Evolutionary conservation across 345 rosid genomes (phyloP).

Genomic region (Excoecaria cochinchinensis): DNA sequence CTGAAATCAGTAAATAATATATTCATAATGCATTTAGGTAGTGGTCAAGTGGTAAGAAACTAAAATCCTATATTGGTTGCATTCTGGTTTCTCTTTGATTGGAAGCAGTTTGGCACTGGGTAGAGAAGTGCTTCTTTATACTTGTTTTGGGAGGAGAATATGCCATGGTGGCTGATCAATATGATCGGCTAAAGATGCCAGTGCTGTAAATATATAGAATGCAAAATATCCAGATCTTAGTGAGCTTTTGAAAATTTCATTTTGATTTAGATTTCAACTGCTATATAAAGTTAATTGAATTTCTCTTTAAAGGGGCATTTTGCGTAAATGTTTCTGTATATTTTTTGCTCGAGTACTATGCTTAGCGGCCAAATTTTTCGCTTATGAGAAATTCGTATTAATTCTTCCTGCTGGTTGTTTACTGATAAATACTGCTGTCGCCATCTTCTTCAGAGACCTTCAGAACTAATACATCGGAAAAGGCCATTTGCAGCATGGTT

Average conservation of each 20-base stretch:
- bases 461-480: neutral
- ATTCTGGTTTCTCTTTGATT: too few species aligned
- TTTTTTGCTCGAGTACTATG: too few species aligned
- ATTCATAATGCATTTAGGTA: neutral
- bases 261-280: too few species aligned
- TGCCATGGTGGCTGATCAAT: neutral
- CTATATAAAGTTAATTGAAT: too few species aligned
- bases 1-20: slow-evolving; percentile 1
- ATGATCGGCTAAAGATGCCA: neutral
- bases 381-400: neutral
- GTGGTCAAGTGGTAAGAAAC: neutral
- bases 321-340: too few species aligned
- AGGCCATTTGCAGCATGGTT: slow-evolving; percentile 58
- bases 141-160: too few species aligned
- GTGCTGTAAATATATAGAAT: neutral
- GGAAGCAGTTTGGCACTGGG: neutral
- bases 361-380: too few species aligned
- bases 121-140: neutral
- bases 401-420: slow-evolving; percentile 7
- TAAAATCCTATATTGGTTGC: neutral
- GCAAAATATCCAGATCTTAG: neutral
- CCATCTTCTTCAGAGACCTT: neutral
- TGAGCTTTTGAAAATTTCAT: neutral
- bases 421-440: slow-evolving; percentile 7
- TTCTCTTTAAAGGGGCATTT: too few species aligned